Conservation (phyloP, 2,329 filamentous ascomycete genomes). For the Hypoxylon rubiginosum region DNA sequence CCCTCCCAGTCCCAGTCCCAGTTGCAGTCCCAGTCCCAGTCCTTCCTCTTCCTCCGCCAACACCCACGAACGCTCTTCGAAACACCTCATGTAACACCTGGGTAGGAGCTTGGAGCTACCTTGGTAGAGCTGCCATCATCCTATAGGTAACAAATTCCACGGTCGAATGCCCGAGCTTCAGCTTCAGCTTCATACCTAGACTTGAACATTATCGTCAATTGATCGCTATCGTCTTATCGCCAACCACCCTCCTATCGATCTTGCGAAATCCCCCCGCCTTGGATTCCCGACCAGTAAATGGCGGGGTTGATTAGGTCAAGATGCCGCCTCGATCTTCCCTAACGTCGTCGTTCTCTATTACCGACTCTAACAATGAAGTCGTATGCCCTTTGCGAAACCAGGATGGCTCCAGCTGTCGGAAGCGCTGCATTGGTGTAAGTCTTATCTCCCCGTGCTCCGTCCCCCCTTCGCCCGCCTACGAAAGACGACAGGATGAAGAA, state of each 20-base stretch:
- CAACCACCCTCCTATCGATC: constrained; percentile 39
- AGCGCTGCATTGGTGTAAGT: constrained; percentile 98
- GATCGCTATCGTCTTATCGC: constrained; percentile 49
- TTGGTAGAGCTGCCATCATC: constrained; percentile 44
- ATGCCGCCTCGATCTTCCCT: constrained; percentile 93
- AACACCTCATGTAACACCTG: constrained; percentile 61
- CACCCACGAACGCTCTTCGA: constrained; percentile 54
- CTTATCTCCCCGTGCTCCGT: constrained; percentile 44
- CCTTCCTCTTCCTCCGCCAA: constrained; percentile 39
- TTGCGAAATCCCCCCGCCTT: constrained; percentile 51
- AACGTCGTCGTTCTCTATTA: constrained; percentile 91
- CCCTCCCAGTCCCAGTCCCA: constrained; percentile 37
- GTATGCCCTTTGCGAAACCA: constrained; percentile 96
- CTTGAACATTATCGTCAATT: constrained; percentile 37
- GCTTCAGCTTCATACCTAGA: constrained; percentile 26
- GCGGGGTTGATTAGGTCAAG: constrained; percentile 66
- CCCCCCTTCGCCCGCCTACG: constrained; percentile 27
- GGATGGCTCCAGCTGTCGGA: constrained; percentile 96
- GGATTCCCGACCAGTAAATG: constrained; percentile 62
- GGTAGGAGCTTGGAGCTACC: constrained; percentile 56
- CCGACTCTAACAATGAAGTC: constrained; percentile 94
- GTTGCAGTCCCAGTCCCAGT: too few relatives aligned
- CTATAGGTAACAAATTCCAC: constrained; percentile 24
- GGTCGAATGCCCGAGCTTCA: constrained; percentile 40
- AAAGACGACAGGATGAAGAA: constrained; percentile 20